Percentiles rank a stretch among this genome's conserved stretches.
phyloP scores from a whole-genome alignment of 495 filamentous ascomycete genomes.

The Aspergillus incahuasiensis region DNA sequence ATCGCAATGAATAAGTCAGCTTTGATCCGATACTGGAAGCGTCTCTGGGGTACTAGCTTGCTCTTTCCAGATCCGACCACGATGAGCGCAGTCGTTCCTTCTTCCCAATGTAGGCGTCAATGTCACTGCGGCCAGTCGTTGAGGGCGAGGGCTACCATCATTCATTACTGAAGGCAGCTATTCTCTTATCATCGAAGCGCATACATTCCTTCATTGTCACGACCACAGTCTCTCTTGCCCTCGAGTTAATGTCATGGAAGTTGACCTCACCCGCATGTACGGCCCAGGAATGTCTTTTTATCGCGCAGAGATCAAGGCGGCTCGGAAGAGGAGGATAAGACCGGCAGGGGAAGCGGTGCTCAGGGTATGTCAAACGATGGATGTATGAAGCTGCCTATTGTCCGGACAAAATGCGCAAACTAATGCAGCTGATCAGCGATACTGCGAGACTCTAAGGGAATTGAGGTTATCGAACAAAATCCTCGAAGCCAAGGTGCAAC shows the following conservation, averaged over 20 bases:
- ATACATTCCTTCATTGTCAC: slow-evolving; percentile 10
- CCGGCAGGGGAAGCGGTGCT: background rate
- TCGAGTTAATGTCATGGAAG: slow-evolving; percentile 11
- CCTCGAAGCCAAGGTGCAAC: slow-evolving; percentile 19
- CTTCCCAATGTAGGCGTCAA: background rate
- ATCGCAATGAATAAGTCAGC: slow-evolving; percentile 4
- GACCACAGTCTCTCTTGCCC: background rate
- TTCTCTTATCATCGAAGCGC: slow-evolving; percentile 12
- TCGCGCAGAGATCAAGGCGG: slow-evolving; percentile 7
- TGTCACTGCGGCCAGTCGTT: background rate
- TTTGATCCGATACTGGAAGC: background rate
- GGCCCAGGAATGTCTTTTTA: slow-evolving; percentile 28
- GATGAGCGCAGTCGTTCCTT: slow-evolving; percentile 4
- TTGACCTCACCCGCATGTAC: slow-evolving; percentile 18
- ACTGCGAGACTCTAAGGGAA: slow-evolving; percentile 14
- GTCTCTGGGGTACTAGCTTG: background rate
- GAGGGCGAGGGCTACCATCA: background rate
- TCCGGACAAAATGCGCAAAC: background rate
- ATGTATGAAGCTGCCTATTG: background rate
- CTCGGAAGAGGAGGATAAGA: background rate
- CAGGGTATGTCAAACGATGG: slow-evolving; percentile 9
- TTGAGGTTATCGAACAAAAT: slow-evolving; percentile 25
- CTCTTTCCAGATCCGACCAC: background rate
- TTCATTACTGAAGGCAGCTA: slow-evolving; percentile 9
- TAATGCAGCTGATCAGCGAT: slow-evolving; percentile 11